Conservation (phyloP, 2,329 filamentous ascomycete species). For the Talaromyces sp. region DNA sequence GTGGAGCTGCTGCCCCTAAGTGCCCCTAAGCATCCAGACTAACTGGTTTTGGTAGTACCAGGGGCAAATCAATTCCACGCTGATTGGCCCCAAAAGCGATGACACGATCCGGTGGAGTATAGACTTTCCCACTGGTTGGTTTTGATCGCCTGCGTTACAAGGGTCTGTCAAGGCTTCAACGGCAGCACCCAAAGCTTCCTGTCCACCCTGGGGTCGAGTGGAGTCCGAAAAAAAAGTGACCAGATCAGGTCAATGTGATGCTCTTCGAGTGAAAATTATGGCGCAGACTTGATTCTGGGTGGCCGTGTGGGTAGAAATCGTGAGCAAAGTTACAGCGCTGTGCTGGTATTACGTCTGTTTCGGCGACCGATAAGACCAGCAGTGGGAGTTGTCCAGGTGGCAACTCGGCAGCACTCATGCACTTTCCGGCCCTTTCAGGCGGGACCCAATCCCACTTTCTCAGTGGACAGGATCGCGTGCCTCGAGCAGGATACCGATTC, state of each 20-base stretch:
- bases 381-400: background rate
- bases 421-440: background rate
- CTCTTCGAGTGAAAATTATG: constrained; percentile 3
- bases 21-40: constrained; percentile 10
- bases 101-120: constrained; percentile 25
- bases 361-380: background rate
- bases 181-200: background rate
- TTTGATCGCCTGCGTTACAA: constrained; percentile 18
- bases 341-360: constrained; percentile 14
- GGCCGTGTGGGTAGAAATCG: background rate
- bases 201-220: constrained; percentile 20
- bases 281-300: background rate
- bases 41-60: constrained; percentile 14
- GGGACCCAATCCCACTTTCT: background rate
- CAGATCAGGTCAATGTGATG: no score
- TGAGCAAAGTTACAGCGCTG: constrained; percentile 10
- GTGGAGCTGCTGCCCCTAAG: constrained; percentile 20
- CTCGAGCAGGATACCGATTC: constrained; percentile 14
- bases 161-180: constrained; percentile 15
- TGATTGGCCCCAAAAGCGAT: constrained; percentile 14
- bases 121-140: constrained; percentile 17
- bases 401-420: constrained; percentile 2
- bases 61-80: background rate
- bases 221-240: background rate
- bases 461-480: constrained; percentile 8